Percentiles rank a stretch among this genome's conserved stretches.
phyloP scores from a whole-genome alignment of 371 early-diverging fungal species.

The Zychaea mexicana region DNA sequence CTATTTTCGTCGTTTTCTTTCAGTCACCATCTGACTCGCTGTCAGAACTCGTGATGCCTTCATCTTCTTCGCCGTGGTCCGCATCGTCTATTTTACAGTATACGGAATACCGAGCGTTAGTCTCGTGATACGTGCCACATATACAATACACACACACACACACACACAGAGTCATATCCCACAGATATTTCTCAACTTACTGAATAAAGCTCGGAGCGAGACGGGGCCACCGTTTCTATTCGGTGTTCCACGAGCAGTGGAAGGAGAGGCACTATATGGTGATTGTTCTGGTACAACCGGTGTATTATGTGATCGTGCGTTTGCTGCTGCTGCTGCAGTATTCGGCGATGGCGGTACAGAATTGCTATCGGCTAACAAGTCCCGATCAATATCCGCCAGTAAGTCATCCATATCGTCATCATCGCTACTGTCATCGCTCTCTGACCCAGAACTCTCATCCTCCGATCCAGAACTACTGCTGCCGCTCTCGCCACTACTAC shows the following conservation, averaged over 20 bases:
- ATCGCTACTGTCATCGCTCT: slow-evolving; percentile 6
- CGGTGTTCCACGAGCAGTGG: slow-evolving; percentile 1
- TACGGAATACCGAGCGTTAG: background rate
- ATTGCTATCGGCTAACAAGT: slow-evolving; percentile 4
- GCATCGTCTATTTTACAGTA: slow-evolving; percentile 2
- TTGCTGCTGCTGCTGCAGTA: background rate
- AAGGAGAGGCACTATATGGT: slow-evolving; percentile 1
- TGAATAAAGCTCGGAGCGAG: slow-evolving; percentile 10
- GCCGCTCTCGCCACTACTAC: slow-evolving; percentile 8
- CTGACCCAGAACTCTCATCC: slow-evolving; percentile 6
- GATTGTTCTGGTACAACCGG: background rate
- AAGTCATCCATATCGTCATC: slow-evolving; percentile 21
- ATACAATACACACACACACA: too few species aligned
- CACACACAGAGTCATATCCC: too few species aligned
- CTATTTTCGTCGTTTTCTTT: too few species aligned
- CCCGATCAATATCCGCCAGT: slow-evolving; percentile 12
- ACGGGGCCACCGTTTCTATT: slow-evolving; percentile 6
- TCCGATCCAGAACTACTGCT: slow-evolving; percentile 14
- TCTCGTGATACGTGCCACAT: background rate
- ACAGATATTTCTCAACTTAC: too few species aligned
- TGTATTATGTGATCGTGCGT: background rate
- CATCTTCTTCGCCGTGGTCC: slow-evolving; percentile 10
- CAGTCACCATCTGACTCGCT: slow-evolving; percentile 9
- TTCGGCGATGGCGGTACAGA: slow-evolving; percentile 7
- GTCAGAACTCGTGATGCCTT: slow-evolving; percentile 11